Percentiles rank a stretch among this genome's conserved stretches.
Evolutionary conservation across 202 grass and related monocot species (phyloP).

Genomic region (Digitaria exilis): DNA sequence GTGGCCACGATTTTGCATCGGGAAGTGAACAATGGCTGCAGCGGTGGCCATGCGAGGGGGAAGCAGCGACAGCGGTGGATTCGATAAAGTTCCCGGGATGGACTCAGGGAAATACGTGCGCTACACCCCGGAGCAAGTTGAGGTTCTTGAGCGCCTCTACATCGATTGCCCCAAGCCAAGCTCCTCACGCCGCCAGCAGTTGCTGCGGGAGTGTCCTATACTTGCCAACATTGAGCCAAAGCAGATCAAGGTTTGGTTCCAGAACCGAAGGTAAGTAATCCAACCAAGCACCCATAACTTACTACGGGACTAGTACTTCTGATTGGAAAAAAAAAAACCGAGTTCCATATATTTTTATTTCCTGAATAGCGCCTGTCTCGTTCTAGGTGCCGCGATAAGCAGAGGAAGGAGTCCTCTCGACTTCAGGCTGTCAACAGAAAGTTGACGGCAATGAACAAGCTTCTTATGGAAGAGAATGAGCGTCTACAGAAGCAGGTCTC

Average conservation of each 20-base stretch:
- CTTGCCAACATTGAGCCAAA: constrained; percentile 87
- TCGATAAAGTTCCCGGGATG: constrained; percentile 53
- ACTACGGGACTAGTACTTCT: neutral
- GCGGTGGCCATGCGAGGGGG: constrained; percentile 60
- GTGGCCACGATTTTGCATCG: constrained; percentile 28
- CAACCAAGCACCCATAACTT: neutral
- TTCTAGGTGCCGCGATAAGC: constrained; percentile 91
- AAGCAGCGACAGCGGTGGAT: constrained; percentile 50
- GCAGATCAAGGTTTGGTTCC: constrained; percentile 99
- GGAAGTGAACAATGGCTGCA: constrained; percentile 50
- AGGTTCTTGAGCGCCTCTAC: constrained; percentile 85
- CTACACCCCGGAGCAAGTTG: constrained; percentile 90
- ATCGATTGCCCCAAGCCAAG: constrained; percentile 91
- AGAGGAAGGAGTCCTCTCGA: constrained; percentile 78
- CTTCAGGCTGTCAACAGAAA: constrained; percentile 92
- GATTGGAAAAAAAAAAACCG: neutral
- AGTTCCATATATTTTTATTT: neutral
- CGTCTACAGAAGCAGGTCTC: constrained; percentile 94
- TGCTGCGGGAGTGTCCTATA: constrained; percentile 81
- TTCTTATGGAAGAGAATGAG: constrained; percentile 98
- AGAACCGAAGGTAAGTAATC: constrained; percentile 87
- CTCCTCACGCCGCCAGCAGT: constrained; percentile 72
- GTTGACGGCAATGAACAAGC: constrained; percentile 93
- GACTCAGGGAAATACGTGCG: constrained; percentile 89
- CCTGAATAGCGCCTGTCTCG: neutral